These are phyloP conservation scores for Pulicaria dysenterica DNA, from an alignment of 129 eudicot species.

Conservation along the genomic window DNA sequence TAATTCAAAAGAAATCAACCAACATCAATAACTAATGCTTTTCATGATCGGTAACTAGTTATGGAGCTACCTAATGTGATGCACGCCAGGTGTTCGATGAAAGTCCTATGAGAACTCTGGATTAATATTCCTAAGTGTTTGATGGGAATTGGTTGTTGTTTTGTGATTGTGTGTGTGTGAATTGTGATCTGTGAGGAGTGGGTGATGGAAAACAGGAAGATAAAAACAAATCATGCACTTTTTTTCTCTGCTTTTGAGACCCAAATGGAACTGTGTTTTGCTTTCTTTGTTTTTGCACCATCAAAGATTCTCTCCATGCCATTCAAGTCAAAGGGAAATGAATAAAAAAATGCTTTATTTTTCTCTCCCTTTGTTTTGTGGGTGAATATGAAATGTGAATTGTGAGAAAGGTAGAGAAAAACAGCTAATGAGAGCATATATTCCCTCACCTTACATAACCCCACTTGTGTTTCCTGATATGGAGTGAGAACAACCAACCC, in stretches of 20 bases:
- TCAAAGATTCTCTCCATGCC: slow-evolving; percentile 81
- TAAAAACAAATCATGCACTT: slow-evolving; percentile 89
- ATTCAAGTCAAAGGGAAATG: slow-evolving; percentile 81
- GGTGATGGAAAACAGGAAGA: slow-evolving; percentile 54
- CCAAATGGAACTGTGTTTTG: slow-evolving; percentile 67
- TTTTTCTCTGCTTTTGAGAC: slow-evolving; percentile 72
- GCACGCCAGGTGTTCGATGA: slow-evolving; percentile 19
- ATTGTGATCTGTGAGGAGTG: background rate
- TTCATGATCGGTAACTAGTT: background rate
- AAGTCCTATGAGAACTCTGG: slow-evolving; percentile 9
- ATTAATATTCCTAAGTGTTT: background rate
- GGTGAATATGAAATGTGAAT: slow-evolving; percentile 53
- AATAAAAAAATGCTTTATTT: slow-evolving; percentile 23
- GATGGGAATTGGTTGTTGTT: background rate
- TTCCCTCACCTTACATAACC: slow-evolving; percentile 74
- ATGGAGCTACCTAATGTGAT: background rate
- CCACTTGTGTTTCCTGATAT: slow-evolving; percentile 95
- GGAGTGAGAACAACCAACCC: slow-evolving; percentile 80
- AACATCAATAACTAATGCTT: background rate
- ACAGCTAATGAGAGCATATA: slow-evolving; percentile 88
- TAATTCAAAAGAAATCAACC: slow-evolving; percentile 56
- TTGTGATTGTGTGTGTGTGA: slow-evolving; percentile 17
- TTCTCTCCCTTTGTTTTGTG: slow-evolving; percentile 20
- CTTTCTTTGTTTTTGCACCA: slow-evolving; percentile 91
- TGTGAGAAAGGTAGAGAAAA: slow-evolving; percentile 51